A percentile compares a stretch with the other conserved stretches of the same genome.
Conservation (phyloP, 2,329 filamentous ascomycete species). For the Rhytidhysteron rufulum region DNA sequence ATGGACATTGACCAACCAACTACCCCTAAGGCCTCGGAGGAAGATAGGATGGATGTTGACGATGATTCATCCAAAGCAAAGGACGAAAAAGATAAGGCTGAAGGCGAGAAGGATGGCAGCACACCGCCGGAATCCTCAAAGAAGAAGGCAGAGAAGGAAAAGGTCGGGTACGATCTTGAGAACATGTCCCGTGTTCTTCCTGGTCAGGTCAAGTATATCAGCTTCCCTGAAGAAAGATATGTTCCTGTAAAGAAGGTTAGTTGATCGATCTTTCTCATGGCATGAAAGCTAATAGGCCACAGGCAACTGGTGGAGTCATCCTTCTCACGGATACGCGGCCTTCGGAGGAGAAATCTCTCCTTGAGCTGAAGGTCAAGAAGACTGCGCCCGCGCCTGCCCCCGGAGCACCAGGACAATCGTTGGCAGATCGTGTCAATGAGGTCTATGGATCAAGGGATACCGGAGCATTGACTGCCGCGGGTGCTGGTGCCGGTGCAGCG, state of each 20-base stretch:
- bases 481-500: conserved; percentile 55
- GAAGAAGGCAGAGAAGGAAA: conserved; percentile 94
- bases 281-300: no score
- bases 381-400: conserved; percentile 46
- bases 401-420: conserved; percentile 36
- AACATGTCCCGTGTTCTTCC: conserved; percentile 97
- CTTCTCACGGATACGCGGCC: conserved; percentile 83
- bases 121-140: conserved; percentile 58
- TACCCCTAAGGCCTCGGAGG: conserved; percentile 62
- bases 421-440: conserved; percentile 25
- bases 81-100: conserved; percentile 34
- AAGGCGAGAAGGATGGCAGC: conserved; percentile 57
- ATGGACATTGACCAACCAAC: conserved; percentile 90
- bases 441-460: conserved; percentile 7
- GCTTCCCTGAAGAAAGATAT: conserved; percentile 84
- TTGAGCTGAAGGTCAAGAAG: conserved; percentile 93
- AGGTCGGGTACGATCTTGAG: conserved; percentile 90
- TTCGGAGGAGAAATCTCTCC: conserved; percentile 70
- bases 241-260: conserved; percentile 85
- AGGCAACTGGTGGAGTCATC: conserved; percentile 91
- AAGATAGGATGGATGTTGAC: conserved; percentile 81
- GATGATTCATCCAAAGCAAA: conserved; percentile 42
- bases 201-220: conserved; percentile 91
- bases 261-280: no score
- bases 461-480: conserved; percentile 17